Percentiles rank a stretch among this genome's conserved stretches.
phyloP scores from a whole-genome alignment of 2,329 filamentous ascomycete species.

The Calonectria ilicicola region DNA sequence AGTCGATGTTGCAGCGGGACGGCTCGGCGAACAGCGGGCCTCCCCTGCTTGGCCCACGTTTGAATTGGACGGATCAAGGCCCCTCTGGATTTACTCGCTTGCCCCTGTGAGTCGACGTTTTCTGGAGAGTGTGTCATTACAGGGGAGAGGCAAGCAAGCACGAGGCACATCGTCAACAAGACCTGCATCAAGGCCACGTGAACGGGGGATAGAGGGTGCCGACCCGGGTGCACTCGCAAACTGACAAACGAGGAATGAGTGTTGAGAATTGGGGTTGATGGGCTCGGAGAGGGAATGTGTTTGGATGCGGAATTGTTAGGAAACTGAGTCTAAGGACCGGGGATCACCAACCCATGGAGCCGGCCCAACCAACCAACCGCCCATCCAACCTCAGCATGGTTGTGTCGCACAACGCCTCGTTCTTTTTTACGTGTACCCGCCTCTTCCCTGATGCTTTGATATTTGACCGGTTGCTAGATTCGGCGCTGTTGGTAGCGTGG shows the following conservation, averaged over 20 bases:
- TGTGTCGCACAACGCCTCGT: constrained; percentile 17
- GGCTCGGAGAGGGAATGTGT: constrained; percentile 13
- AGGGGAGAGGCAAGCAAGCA: constrained; percentile 24
- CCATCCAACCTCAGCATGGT: constrained; percentile 18
- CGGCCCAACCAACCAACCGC: constrained; percentile 16
- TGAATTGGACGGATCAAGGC: constrained; percentile 15
- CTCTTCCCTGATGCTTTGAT: background rate
- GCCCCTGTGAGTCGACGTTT: constrained; percentile 2
- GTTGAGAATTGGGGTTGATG: constrained; percentile 11
- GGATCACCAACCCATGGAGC: constrained; percentile 26
- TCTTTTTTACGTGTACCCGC: background rate
- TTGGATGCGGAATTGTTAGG: background rate
- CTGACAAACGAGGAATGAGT: background rate
- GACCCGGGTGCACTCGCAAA: background rate
- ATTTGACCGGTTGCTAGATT: background rate
- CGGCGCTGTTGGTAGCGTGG: background rate
- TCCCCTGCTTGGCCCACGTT: constrained; percentile 25
- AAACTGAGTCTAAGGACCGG: constrained; percentile 16
- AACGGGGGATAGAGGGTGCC: constrained; percentile 7
- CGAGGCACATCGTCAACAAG: constrained; percentile 25
- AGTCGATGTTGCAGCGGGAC: constrained; percentile 19
- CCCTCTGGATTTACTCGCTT: constrained; percentile 14
- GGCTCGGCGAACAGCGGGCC: constrained; percentile 26
- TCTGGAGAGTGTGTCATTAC: constrained; percentile 2
- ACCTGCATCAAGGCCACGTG: constrained; percentile 23